Percentiles rank a stretch among this genome's conserved stretches.
Conservation (phyloP, 495 filamentous ascomycete genomes). For the Penicillium verhagenii region DNA sequence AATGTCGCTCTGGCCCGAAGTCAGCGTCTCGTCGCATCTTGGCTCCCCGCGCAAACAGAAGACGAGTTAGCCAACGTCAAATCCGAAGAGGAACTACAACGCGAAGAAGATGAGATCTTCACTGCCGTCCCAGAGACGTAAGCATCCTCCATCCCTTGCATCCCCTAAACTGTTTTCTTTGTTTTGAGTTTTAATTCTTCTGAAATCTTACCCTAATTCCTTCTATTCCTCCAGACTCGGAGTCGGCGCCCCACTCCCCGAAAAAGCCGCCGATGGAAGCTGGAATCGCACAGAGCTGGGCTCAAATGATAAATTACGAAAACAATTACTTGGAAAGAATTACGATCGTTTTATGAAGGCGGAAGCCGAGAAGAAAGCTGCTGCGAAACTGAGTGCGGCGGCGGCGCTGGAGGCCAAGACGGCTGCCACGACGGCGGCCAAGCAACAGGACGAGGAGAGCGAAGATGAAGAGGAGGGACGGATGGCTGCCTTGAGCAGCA, state of each 20-base stretch:
- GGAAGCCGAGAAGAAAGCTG: constrained; percentile 9
- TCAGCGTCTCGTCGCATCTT: constrained; percentile 52
- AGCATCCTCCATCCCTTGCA: constrained; percentile 8
- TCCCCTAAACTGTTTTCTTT: no score
- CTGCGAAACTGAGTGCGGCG: neutral
- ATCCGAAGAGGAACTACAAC: constrained; percentile 42
- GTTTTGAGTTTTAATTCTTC: no score
- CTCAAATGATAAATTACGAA: constrained; percentile 46
- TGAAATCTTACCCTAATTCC: no score
- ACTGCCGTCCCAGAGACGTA: constrained; percentile 53
- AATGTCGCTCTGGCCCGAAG: constrained; percentile 50
- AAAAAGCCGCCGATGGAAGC: constrained; percentile 38
- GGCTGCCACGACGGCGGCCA: constrained; percentile 5
- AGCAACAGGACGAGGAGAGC: constrained; percentile 29
- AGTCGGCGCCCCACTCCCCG: constrained; percentile 45
- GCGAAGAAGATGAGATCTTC: constrained; percentile 52
- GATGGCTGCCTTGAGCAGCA: constrained; percentile 52
- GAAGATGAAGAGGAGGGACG: constrained; percentile 64
- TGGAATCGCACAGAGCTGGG: constrained; percentile 40
- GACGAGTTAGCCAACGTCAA: constrained; percentile 44
- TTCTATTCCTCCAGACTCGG: constrained; percentile 35
- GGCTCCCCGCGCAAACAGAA: constrained; percentile 47
- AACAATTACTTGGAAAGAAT: constrained; percentile 49
- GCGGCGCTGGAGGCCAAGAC: neutral
- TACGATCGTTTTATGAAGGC: constrained; percentile 42